Base-by-base conservation (phyloP, 257 asterid genomes). In the Solanum neorickii region DNA sequence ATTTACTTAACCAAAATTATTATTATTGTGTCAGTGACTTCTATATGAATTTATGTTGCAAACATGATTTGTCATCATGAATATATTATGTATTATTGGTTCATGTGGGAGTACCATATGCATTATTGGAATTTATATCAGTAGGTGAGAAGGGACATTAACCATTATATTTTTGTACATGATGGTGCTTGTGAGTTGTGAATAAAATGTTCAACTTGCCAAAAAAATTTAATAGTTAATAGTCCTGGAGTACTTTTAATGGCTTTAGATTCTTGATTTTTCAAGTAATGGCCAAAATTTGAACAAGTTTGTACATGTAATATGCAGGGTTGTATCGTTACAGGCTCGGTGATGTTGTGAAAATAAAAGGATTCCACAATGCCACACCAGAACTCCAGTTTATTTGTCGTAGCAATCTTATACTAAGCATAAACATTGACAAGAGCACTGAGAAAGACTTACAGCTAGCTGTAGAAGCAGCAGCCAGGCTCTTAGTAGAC, bases 361-460 rank as follows among this genome's bases (percentile, higher is more conserved):
- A 94, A 91, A 98, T 97, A 8, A 90, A 89, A 70, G 98, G 99
- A 0, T 97, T 96, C 90, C 94, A 95, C 92, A 95, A 97, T 92
- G 84, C 94, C 31, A 96, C 99, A 12, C 99, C 99, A 1, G 95
- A 93, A 92, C 96, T 97, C 46, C 96, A 95, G 39, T 97, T 96
- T 89, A 82, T 97, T 29, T 96, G 99, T 92, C 82, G 99, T 82
- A 91, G 95, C 69, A 97, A 94, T 87, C 99, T 97, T 59, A 94
- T 96, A 3, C 98, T 97, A 62, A 92, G 94, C 10, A 87, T 97
- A 77, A 96, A 97, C 93, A 96, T 97, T 13, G 99, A 97, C 96
- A 97, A 97, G 89, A 97, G 93, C 92, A 96, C 98, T 0, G 99
- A 97, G 90, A 96, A 96, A 90, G 99, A 97, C 39, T 87, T 97